Conservation (phyloP, 176 grass and related monocot genomes). For the Bonia amplexicaulis region DNA sequence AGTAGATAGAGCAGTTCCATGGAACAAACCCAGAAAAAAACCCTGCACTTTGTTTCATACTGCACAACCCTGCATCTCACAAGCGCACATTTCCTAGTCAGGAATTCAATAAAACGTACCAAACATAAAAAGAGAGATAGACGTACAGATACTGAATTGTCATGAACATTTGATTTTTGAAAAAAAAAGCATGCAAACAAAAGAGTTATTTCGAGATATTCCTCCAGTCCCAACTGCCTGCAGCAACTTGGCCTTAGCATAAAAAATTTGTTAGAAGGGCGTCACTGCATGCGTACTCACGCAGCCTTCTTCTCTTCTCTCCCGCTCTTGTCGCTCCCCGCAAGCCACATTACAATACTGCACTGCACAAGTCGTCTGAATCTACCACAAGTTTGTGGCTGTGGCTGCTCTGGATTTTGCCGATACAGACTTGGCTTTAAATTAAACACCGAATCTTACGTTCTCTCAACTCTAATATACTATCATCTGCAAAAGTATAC, state of each 20-base stretch:
- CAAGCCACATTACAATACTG: conserved; percentile 2
- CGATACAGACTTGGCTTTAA: not conserved
- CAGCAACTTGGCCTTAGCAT: conserved; percentile 1
- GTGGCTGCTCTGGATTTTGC: not conserved
- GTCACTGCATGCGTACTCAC: conserved; percentile 29
- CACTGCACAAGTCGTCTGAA: conserved; percentile 5
- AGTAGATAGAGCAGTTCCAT: not conserved
- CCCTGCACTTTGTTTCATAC: not conserved
- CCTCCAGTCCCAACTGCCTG: not conserved
- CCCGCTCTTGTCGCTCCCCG: not conserved
- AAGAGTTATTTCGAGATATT: not conserved
- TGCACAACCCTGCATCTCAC: not conserved
- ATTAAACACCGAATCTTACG: conserved; percentile 11
- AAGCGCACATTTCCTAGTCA: not conserved
- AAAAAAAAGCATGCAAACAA: not conserved
- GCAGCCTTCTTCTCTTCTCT: not conserved
- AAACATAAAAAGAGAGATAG: not conserved
- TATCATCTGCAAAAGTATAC: not conserved
- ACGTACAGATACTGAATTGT: not conserved
- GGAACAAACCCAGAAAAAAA: not conserved
- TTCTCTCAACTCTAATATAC: not conserved
- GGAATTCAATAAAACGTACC: not conserved
- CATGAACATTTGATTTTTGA: not conserved
- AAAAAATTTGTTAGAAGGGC: not conserved
- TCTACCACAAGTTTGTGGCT: not conserved